These are phyloP conservation scores for Psilocybe azurescens DNA, from an alignment of 768 basidiomycete genomes.

Conservation along the genomic window DNA sequence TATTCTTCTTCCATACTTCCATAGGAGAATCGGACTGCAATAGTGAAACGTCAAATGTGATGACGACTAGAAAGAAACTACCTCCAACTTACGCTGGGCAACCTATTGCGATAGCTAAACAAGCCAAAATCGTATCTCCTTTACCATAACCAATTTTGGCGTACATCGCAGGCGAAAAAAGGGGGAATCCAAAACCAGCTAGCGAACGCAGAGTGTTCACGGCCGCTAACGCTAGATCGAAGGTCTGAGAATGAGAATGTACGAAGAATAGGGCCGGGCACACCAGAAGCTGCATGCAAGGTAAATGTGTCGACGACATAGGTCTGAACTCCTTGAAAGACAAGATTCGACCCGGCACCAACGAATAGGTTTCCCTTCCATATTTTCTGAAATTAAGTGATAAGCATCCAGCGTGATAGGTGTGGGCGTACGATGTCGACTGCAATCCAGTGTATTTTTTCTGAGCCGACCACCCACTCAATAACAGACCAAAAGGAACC, in stretches of 20 bases:
- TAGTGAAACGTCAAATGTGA: neutral
- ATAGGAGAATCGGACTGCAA: slow-evolving; percentile 39
- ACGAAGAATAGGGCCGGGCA: slow-evolving; percentile 12
- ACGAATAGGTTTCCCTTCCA: slow-evolving; percentile 59
- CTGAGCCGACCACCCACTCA: slow-evolving; percentile 75
- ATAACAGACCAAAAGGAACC: slow-evolving; percentile 69
- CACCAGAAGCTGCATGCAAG: slow-evolving; percentile 70
- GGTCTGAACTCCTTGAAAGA: slow-evolving; percentile 66
- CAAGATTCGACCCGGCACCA: slow-evolving; percentile 61
- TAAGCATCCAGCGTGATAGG: neutral
- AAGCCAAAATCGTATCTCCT: slow-evolving; percentile 69
- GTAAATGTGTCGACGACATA: slow-evolving; percentile 75
- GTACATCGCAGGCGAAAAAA: slow-evolving; percentile 78
- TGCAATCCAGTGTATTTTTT: slow-evolving; percentile 68
- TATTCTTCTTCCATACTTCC: slow-evolving; percentile 45
- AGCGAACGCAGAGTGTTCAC: slow-evolving; percentile 66
- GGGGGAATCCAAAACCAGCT: slow-evolving; percentile 76
- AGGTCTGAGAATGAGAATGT: slow-evolving; percentile 1
- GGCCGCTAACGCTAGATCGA: slow-evolving; percentile 61
- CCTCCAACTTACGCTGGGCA: slow-evolving; percentile 54
- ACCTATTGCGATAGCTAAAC: slow-evolving; percentile 59
- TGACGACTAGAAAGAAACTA: neutral
- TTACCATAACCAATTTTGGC: slow-evolving; percentile 69
- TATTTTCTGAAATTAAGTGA: slow-evolving; percentile 5
- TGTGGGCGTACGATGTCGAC: slow-evolving; percentile 60